Conservation (phyloP, 164 flowering plant species). For the Houttuynia cordata region DNA sequence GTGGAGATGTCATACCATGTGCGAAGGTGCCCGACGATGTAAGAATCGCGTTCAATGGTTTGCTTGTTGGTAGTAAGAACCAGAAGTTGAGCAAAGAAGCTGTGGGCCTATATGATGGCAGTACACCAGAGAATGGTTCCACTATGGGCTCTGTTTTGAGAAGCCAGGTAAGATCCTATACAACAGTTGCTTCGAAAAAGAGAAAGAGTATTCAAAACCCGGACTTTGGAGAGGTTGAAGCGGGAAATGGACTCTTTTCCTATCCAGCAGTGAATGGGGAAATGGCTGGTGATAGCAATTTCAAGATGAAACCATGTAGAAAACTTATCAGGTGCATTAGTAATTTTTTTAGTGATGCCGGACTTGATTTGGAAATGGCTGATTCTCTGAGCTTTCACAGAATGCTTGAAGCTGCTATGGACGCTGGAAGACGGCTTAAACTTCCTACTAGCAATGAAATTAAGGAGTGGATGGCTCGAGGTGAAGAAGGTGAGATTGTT, state of each 20-base stretch:
- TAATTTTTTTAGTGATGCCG: slow-evolving; percentile 41
- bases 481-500: slow-evolving; percentile 27
- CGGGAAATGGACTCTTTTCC: neutral
- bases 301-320: slow-evolving; percentile 8
- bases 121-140: slow-evolving; percentile 11
- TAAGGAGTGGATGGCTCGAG: slow-evolving; percentile 36
- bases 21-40: slow-evolving; percentile 27
- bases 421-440: slow-evolving; percentile 9
- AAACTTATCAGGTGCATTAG: slow-evolving; percentile 27
- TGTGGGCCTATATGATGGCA: slow-evolving; percentile 7
- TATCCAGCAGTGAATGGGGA: neutral
- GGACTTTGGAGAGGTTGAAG: neutral
- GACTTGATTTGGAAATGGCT: slow-evolving; percentile 28
- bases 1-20: slow-evolving; percentile 43
- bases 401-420: slow-evolving; percentile 24
- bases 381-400: slow-evolving; percentile 28
- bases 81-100: slow-evolving; percentile 14
- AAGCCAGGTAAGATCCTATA: slow-evolving; percentile 6
- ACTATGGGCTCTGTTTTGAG: slow-evolving; percentile 1
- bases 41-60: slow-evolving; percentile 18
- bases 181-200: slow-evolving; percentile 5
- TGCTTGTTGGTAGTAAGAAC: slow-evolving; percentile 13
- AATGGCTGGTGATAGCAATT: slow-evolving; percentile 1
- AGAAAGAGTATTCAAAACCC: slow-evolving; percentile 6
- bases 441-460: slow-evolving; percentile 36